phyloP scores from a whole-genome alignment of 768 basidiomycete genomes.

The Auriculariales sp. region DNA sequence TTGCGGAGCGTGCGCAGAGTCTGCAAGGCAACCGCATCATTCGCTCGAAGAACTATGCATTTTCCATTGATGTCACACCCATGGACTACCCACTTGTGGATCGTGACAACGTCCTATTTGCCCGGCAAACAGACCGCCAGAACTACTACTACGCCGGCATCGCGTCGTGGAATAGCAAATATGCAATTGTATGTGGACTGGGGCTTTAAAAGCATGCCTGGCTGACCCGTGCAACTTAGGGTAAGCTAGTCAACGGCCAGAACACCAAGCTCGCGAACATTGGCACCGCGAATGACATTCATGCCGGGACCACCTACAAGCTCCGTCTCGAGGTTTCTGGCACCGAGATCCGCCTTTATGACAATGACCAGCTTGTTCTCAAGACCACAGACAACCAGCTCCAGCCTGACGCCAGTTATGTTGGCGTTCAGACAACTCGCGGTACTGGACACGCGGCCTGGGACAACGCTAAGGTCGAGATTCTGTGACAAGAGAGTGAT shows the following conservation, averaged over 20 bases:
- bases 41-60: background rate
- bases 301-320: background rate
- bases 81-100: background rate
- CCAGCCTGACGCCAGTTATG: background rate
- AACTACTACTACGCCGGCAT: constrained; percentile 1
- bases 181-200: too few relatives aligned
- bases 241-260: background rate
- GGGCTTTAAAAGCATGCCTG: too few relatives aligned
- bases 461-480: background rate
- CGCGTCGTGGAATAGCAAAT: background rate
- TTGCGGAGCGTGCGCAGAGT: background rate
- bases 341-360: background rate
- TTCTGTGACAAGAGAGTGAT: too few relatives aligned
- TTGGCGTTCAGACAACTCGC: background rate
- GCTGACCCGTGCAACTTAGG: too few relatives aligned
- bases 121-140: background rate
- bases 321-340: background rate
- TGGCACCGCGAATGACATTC: background rate
- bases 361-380: background rate
- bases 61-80: background rate
- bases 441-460: background rate
- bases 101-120: background rate
- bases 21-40: background rate
- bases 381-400: background rate
- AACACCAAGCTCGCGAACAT: background rate